phyloP scores from a whole-genome alignment of 257 asterid species.

The Ophiorrhiza pumila region DNA sequence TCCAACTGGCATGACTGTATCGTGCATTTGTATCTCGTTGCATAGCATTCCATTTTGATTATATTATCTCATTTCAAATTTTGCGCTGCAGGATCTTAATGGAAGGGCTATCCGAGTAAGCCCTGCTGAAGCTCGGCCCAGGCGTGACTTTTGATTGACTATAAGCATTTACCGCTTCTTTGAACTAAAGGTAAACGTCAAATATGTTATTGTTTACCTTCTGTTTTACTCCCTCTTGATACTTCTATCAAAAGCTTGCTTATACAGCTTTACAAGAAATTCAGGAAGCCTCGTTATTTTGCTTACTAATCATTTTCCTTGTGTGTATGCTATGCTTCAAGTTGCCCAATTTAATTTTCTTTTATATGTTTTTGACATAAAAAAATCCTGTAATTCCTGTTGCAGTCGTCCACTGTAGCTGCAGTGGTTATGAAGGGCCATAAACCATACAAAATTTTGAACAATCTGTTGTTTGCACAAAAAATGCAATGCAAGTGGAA shows the following conservation, averaged over 20 bases:
- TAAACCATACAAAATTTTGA: slow-evolving; percentile 7
- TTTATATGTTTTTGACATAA: background rate
- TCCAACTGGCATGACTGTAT: background rate
- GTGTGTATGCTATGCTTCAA: background rate
- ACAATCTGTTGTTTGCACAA: slow-evolving; percentile 9
- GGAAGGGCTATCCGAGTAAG: slow-evolving; percentile 80
- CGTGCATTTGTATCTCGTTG: background rate
- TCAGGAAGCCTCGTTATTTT: background rate
- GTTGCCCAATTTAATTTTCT: background rate
- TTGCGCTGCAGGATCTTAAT: slow-evolving; percentile 51
- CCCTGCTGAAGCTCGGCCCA: slow-evolving; percentile 62
- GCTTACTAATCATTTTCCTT: background rate
- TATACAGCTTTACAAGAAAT: background rate
- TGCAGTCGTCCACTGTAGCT: slow-evolving; percentile 27
- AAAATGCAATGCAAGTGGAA: slow-evolving; percentile 3
- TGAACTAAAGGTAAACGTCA: slow-evolving; percentile 11
- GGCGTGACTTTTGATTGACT: slow-evolving; percentile 39
- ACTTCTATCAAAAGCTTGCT: background rate
- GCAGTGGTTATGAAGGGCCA: slow-evolving; percentile 14
- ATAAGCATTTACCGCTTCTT: background rate
- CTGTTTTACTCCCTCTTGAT: background rate
- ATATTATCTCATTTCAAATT: slow-evolving; percentile 4
- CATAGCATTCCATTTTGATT: background rate
- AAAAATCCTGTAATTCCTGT: slow-evolving; percentile 17
- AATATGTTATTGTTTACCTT: background rate